Percentiles rank a stretch among this genome's conserved stretches.
These are phyloP conservation scores for Phytophthora colocasiae DNA, from an alignment of 352 stramenopile genomes.

Conservation along the genomic window DNA sequence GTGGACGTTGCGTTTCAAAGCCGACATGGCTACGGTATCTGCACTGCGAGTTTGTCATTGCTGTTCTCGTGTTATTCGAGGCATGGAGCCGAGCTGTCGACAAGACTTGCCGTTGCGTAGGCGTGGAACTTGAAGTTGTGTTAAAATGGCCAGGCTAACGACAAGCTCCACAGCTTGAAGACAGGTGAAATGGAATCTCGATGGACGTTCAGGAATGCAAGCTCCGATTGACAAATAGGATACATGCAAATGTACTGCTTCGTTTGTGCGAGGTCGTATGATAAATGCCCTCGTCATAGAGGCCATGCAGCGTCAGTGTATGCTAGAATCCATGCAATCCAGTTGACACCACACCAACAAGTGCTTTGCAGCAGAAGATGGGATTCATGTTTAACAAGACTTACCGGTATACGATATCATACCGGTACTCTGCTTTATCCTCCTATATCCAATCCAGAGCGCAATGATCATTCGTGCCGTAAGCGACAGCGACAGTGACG, in stretches of 20 bases:
- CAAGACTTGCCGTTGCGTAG: conserved; percentile 13
- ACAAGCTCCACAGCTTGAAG: background rate
- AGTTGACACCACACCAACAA: too few relatives aligned
- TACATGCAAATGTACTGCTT: too few relatives aligned
- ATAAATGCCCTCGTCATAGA: too few relatives aligned
- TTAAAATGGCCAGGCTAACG: conserved; percentile 7
- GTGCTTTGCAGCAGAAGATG: background rate
- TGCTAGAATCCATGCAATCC: too few relatives aligned
- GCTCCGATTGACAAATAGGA: too few relatives aligned
- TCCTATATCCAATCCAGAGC: conserved; percentile 7
- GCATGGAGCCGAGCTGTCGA: conserved; percentile 5
- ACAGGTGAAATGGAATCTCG: too few relatives aligned
- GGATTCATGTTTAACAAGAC: conserved; percentile 1
- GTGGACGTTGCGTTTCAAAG: conserved; percentile 31
- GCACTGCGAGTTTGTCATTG: conserved; percentile 7
- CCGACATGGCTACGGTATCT: conserved; percentile 7
- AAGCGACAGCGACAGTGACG: conserved; percentile 60
- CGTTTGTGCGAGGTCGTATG: too few relatives aligned
- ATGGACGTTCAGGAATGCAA: too few relatives aligned
- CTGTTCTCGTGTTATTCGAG: background rate
- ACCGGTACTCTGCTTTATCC: too few relatives aligned
- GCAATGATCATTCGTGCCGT: conserved; percentile 82
- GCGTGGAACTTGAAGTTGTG: conserved; percentile 39
- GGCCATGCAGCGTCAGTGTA: too few relatives aligned
- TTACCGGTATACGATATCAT: too few relatives aligned